Base-by-base conservation (phyloP, 129 eudicot genomes). In the Gnaphalium uliginosum region DNA sequence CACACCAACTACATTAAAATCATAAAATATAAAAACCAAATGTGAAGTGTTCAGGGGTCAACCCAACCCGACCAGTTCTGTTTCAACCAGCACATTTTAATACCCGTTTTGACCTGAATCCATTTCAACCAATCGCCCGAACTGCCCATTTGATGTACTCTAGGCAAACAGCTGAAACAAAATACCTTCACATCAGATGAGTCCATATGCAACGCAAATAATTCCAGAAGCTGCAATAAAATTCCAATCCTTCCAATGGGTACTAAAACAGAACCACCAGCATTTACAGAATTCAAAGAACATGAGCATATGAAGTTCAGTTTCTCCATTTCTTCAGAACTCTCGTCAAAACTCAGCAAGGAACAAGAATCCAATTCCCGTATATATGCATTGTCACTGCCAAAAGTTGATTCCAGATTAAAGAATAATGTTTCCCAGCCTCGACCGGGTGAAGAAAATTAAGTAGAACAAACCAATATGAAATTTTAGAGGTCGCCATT, bases 231-330 rank as follows among this genome's bases (percentile, higher is more conserved):
- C 84, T 88, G 97, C 84, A 93, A 73, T 58, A 93, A 22, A 22
- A 88, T 80, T 73, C 87, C 89, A 73, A 90, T 79, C 54, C 90
- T 85, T 65, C 96, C 97, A 59, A 85, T 80, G 32, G 98, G 96
- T 78, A 93, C 82, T 43, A 93, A 63, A 51, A 93, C 97, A 26
- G 98, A 93, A 71, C 98, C 97, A 75, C 97, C 98, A 32, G 85
- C 72, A 67, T 77, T 84, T 51, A 88, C 67, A 66, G 97, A 87
- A 53, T 88, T 85, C 56, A 90, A 35, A 23, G 84, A 70, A 76
- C 88, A 93, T 22, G 89, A 85, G 73, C 89, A 83, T 77, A 93
- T 72, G 72, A 83, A 93, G 66, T 86, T 79, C 70, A 93, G 76
- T 83, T 88, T 93, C 79, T 88, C 91, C 73, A 72, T 77, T 83